These are phyloP conservation scores for Porpolomopsis calyptriformis DNA, from an alignment of 768 basidiomycete species.

Conservation along the genomic window DNA sequence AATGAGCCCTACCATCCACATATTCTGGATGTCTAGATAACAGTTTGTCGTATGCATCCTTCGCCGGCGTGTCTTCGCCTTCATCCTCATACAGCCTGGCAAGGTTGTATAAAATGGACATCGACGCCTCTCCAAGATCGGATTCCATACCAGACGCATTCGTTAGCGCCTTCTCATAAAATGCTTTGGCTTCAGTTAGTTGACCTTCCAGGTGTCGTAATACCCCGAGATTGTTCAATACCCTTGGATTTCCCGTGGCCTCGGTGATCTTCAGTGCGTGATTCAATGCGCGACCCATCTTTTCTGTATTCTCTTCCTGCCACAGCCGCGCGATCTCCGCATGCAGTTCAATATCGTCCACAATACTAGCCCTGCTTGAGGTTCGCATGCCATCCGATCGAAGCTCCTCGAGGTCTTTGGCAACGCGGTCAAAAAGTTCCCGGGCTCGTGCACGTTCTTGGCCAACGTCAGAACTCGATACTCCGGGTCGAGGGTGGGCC, in stretches of 20 bases:
- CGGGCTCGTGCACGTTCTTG: conserved; percentile 67
- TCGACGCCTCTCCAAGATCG: conserved; percentile 62
- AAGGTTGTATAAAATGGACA: conserved; percentile 83
- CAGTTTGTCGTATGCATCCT: conserved; percentile 80
- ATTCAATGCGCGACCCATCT: conserved; percentile 59
- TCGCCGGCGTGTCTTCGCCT: conserved; percentile 62
- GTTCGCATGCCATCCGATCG: conserved; percentile 31
- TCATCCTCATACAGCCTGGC: conserved; percentile 85
- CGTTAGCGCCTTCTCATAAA: conserved; percentile 70
- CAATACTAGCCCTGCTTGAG: conserved; percentile 36
- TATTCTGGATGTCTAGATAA: conserved; percentile 91
- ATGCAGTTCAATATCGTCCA: conserved; percentile 78
- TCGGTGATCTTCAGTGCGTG: conserved; percentile 63
- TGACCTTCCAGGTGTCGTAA: conserved; percentile 62
- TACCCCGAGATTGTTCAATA: conserved; percentile 75
- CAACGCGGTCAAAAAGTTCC: conserved; percentile 70
- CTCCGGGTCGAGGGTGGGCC: conserved; percentile 70
- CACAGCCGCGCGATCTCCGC: conserved; percentile 85
- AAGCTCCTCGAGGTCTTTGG: conserved; percentile 51
- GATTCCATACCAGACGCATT: conserved; percentile 36
- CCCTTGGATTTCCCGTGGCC: conserved; percentile 42
- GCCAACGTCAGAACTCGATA: conserved; percentile 59
- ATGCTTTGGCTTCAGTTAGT: conserved; percentile 40
- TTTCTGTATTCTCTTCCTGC: conserved; percentile 71
- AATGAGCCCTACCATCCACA: conserved; percentile 64